Evolutionary conservation across 2,329 filamentous ascomycete genomes (phyloP).

Genomic region (Trichoderma arundinaceum): DNA sequence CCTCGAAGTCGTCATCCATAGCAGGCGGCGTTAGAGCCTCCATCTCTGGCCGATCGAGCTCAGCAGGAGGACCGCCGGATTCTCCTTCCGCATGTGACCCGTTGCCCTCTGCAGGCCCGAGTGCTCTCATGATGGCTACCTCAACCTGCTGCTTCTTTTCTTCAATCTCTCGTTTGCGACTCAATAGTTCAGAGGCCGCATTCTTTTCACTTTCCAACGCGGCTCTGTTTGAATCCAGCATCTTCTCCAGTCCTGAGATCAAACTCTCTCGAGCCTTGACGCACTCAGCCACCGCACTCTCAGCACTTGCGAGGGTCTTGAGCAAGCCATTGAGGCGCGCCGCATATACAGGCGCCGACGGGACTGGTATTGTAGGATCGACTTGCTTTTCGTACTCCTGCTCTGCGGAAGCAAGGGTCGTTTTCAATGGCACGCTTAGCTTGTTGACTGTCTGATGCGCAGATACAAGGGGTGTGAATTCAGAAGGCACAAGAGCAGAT

Average conservation of each 20-base stretch:
- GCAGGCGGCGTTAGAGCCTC: slow-evolving; percentile 86
- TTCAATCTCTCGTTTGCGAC: slow-evolving; percentile 75
- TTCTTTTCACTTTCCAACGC: slow-evolving; percentile 73
- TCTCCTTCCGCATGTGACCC: slow-evolving; percentile 55
- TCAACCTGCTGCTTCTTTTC: slow-evolving; percentile 87
- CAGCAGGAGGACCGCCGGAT: slow-evolving; percentile 55
- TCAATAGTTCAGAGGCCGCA: slow-evolving; percentile 66
- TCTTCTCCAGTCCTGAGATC: slow-evolving; percentile 79
- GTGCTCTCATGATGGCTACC: slow-evolving; percentile 84
- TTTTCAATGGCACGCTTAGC: slow-evolving; percentile 69
- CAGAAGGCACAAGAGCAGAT: slow-evolving; percentile 68
- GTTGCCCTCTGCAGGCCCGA: slow-evolving; percentile 65
- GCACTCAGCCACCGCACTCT: slow-evolving; percentile 85
- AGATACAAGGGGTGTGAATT: slow-evolving; percentile 76
- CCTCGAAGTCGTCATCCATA: slow-evolving; percentile 51
- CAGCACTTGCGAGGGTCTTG: slow-evolving; percentile 84
- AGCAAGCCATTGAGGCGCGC: slow-evolving; percentile 88
- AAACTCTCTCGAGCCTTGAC: slow-evolving; percentile 83
- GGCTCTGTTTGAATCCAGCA: slow-evolving; percentile 74
- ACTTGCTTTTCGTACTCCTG: slow-evolving; percentile 85
- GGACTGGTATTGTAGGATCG: slow-evolving; percentile 69
- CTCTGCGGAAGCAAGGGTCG: slow-evolving; percentile 71
- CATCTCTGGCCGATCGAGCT: slow-evolving; percentile 77
- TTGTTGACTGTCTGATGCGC: slow-evolving; percentile 77
- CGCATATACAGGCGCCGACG: slow-evolving; percentile 87